Percentiles rank a stretch among this genome's conserved stretches.
These are phyloP conservation scores for Hydrangea macrophylla DNA, from an alignment of 148 eudicot species.

Conservation along the genomic window DNA sequence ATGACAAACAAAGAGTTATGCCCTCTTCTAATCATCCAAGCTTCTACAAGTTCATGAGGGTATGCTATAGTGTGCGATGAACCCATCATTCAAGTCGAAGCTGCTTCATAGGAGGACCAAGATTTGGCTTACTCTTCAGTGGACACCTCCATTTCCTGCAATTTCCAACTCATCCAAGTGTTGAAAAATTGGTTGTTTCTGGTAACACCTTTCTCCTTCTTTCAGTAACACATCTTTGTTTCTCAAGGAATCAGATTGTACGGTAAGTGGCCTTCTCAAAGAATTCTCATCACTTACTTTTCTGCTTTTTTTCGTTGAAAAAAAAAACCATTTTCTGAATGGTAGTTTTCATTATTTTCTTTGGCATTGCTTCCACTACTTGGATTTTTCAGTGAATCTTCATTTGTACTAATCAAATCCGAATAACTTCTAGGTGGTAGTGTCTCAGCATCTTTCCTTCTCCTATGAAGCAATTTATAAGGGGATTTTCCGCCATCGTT, in stretches of 20 bases:
- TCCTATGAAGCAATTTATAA: slow-evolving; percentile 2
- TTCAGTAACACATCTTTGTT: slow-evolving; percentile 8
- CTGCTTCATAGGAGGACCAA: slow-evolving; percentile 87
- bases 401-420: slow-evolving; percentile 28
- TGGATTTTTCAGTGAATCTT: slow-evolving; percentile 16
- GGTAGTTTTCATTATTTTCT: slow-evolving; percentile 19
- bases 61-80: slow-evolving; percentile 29
- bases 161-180: slow-evolving; percentile 26
- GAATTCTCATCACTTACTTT: slow-evolving; percentile 24
- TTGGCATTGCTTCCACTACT: slow-evolving; percentile 21
- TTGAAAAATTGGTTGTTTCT: slow-evolving; percentile 50
- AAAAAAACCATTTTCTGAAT: slow-evolving; percentile 31
- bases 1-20: too few species aligned
- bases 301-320: slow-evolving; percentile 29
- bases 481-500: neutral
- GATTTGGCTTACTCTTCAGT: slow-evolving; percentile 53
- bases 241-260: slow-evolving; percentile 8
- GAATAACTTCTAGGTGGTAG: slow-evolving; percentile 12
- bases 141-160: slow-evolving; percentile 88
- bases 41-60: neutral
- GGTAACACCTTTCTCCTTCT: slow-evolving; percentile 45
- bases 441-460: neutral
- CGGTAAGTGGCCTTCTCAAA: slow-evolving; percentile 7
- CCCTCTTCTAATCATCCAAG: neutral
- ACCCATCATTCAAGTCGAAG: slow-evolving; percentile 86